Evolutionary conservation across 805 yeast species (phyloP).

Genomic region (Hermanozyma aechmeae): DNA sequence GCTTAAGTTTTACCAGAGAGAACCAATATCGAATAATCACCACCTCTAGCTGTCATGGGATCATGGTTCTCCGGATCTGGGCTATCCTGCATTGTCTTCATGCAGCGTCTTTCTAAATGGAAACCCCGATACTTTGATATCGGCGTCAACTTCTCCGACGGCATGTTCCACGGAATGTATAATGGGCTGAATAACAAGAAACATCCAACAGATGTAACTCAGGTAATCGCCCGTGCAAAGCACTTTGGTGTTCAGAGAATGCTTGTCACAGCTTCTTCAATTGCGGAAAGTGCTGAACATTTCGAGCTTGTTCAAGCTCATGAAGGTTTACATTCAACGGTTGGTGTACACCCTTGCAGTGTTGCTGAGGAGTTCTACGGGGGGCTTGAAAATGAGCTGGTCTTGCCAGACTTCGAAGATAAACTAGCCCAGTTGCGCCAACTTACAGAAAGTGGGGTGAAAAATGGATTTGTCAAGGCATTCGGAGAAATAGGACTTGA

Average conservation of each 20-base stretch:
- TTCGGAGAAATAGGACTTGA: constrained; percentile 96
- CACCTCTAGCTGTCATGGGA: too few relatives aligned
- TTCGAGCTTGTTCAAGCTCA: constrained; percentile 41
- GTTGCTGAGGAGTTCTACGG: constrained; percentile 41
- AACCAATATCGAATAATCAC: too few relatives aligned
- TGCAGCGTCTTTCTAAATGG: constrained; percentile 11
- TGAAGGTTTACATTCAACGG: constrained; percentile 49
- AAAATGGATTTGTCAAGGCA: constrained; percentile 54
- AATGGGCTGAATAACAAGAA: constrained; percentile 45
- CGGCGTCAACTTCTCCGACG: constrained; percentile 75
- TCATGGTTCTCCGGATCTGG: too few relatives aligned
- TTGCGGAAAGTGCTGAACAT: constrained; percentile 57
- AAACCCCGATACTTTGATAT: constrained; percentile 36
- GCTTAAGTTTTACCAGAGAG: too few relatives aligned
- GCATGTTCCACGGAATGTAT: constrained; percentile 78
- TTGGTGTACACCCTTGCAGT: constrained; percentile 93
- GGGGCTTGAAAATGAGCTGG: constrained; percentile 26
- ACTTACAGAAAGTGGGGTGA: constrained; percentile 39
- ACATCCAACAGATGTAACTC: constrained; percentile 59
- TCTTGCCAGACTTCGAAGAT: constrained; percentile 18
- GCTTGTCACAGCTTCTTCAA: constrained; percentile 77
- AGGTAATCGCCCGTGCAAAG: constrained; percentile 60
- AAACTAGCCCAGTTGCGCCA: constrained; percentile 42
- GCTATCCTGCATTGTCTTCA: too few relatives aligned
- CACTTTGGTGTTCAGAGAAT: constrained; percentile 55